Evolutionary conservation across 176 grass and related monocot species (phyloP), one percentile per base, ranked within the genome.

Genomic region (Luzula sylvatica): DNA sequence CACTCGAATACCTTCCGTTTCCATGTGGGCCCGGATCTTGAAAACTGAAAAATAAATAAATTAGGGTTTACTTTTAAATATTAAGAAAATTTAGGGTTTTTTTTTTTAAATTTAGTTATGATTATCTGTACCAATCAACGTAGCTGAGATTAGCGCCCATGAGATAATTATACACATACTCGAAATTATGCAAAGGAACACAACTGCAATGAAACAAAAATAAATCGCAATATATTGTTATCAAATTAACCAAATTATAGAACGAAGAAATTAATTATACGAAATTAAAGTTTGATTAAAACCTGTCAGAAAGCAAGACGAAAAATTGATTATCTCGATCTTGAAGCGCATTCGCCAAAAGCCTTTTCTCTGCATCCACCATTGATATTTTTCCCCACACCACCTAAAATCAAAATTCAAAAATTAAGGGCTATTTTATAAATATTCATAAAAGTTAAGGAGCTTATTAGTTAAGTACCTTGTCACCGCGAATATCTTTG

Each of bases 241-340:
- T 35, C 1, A 35, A 35, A 82, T 51, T 20, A 65, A 68, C 67
- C 59, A 26, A 12, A 50, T 67, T 1, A 67, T 59, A 14, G 47
- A 73, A 60, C 51, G 56, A 41, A 56, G 9, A 35, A 7, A 35
- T 35, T 7, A 35, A 22, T 56, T 15, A 53, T 45, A 19, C 40
- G 29, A 54, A 65, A 32, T 53, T 20, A 65, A 38, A 50, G 68
- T 25, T 53, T 15, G 54, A 8, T 4, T 11, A 43, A 8, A 50
- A 90, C 89, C 89, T 95, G 59, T 95, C 89, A 56, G 89, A 88
- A 84, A 95, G 89, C 66, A 95, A 78, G 27, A 95, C 76, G 75
- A 95, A 95, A 78, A 71, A 58, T 43, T 95, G 83, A 70, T 95
- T 95, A 75, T 95, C 83, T 35, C 44, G 45, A 24, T 95, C 89